Evolutionary conservation across 495 filamentous ascomycete species (phyloP), one percentile per base, ranked within the genome.

Genomic region (Penicillium desertorum): DNA sequence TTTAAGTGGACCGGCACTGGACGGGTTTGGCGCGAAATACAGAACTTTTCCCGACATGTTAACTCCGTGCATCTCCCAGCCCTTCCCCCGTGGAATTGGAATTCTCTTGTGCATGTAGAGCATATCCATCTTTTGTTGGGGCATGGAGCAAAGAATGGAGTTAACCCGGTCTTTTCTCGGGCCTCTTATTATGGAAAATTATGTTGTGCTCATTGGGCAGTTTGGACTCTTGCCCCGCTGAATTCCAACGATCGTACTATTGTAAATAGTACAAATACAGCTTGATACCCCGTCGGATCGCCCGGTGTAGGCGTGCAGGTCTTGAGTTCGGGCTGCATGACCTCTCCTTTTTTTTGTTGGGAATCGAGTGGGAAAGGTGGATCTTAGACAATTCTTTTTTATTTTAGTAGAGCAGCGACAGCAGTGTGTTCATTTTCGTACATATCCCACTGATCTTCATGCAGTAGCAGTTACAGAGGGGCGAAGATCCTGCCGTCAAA

Each of bases 101-200:
- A 32, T 22, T 32, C 7, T 20, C 20, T 43, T 19, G 43, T 12
- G 9, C 23, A 25, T n/a, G n/a, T n/a, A n/a, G n/a, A n/a, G n/a
- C n/a, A n/a, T n/a, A n/a, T n/a, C n/a, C n/a, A 8, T 32, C 2
- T 48, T 30, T 17, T 17, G 25, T 48, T 39, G 36, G 36, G 36
- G 29, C 4, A 48, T 22, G 9, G 54, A 30, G 42, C 29, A 49
- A 37, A 34, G 25, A 0, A 46, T 51, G 63, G 63, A 66, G 39
- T 58, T 58, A 66, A 46, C 19, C 16, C 63, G 63, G 63, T 25
- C 0, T 63, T 66, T 66, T 66, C 63, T 66, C 63, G 63, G 63
- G 16, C 36, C n/a, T 29, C 22, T 41, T 49, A n/a, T n/a, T n/a
- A n/a, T n/a, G n/a, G n/a, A 16, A 37, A 11, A 43, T 22, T 43